Evolutionary conservation across 1,284 basidiomycete genomes (phyloP).

Genomic region (Trametes versicolor): DNA sequence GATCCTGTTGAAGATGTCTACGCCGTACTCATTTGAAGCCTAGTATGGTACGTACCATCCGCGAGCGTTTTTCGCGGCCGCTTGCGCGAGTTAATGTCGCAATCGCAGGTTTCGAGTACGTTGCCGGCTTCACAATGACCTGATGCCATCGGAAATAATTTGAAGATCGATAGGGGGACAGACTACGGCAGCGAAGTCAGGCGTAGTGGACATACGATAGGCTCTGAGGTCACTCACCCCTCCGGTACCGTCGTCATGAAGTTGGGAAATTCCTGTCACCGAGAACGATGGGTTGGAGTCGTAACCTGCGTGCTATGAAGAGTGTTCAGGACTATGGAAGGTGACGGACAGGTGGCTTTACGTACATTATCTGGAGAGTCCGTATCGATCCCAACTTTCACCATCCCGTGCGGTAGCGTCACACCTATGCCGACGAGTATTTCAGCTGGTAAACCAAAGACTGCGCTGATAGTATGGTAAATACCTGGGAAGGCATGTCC

Average conservation of each 20-base stretch:
- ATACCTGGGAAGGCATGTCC: slow-evolving; percentile 22
- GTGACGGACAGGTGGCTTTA: background rate
- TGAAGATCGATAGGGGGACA: slow-evolving; percentile 68
- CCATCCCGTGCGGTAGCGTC: slow-evolving; percentile 71
- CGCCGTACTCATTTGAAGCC: too few species aligned
- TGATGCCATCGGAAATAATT: slow-evolving; percentile 60
- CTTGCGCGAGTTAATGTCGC: slow-evolving; percentile 56
- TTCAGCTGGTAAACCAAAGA: background rate
- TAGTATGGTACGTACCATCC: slow-evolving; percentile 48
- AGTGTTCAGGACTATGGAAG: background rate
- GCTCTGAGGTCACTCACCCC: slow-evolving; percentile 49
- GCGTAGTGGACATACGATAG: background rate
- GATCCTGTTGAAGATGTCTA: slow-evolving; percentile 46
- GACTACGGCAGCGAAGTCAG: slow-evolving; percentile 45
- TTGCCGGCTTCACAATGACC: slow-evolving; percentile 49
- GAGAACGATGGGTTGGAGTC: slow-evolving; percentile 57
- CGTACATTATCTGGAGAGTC: slow-evolving; percentile 67
- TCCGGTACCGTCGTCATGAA: slow-evolving; percentile 71
- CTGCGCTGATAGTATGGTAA: background rate
- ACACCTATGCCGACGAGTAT: slow-evolving; percentile 51
- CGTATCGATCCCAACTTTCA: slow-evolving; percentile 72
- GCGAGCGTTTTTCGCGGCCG: slow-evolving; percentile 41
- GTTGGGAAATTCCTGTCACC: slow-evolving; percentile 67
- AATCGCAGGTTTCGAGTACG: slow-evolving; percentile 57
- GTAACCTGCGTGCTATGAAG: slow-evolving; percentile 65